phyloP scores from a whole-genome alignment of 192 early-diverging fungal genomes.

The Spizellomyces punctatus region DNA sequence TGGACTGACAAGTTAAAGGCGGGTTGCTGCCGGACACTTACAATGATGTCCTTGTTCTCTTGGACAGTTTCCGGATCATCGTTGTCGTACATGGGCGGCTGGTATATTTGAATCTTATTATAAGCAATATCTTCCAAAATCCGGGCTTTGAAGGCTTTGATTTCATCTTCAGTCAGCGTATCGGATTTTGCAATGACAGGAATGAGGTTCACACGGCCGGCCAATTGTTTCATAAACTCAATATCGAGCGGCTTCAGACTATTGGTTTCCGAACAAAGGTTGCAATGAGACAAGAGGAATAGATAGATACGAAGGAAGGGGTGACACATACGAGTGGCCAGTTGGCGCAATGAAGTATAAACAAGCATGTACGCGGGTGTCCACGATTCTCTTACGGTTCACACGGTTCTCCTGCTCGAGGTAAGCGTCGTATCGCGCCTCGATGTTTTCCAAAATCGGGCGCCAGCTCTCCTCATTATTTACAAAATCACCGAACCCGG shows the following conservation, averaged over 20 bases:
- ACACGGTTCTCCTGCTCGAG: slow-evolving; percentile 80
- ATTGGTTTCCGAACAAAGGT: background rate
- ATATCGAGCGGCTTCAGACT: slow-evolving; percentile 87
- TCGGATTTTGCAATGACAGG: slow-evolving; percentile 99
- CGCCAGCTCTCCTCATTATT: slow-evolving; percentile 80
- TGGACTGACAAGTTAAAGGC: background rate
- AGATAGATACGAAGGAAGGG: background rate
- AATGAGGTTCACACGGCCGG: slow-evolving; percentile 94
- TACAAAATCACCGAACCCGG: slow-evolving; percentile 74
- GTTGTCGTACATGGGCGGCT: slow-evolving; percentile 89
- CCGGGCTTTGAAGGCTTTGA: slow-evolving; percentile 85
- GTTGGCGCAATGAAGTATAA: slow-evolving; percentile 98
- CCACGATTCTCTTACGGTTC: slow-evolving; percentile 57
- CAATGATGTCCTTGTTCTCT: slow-evolving; percentile 94
- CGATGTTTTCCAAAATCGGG: slow-evolving; percentile 93
- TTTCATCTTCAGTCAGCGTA: slow-evolving; percentile 92
- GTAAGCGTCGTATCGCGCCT: slow-evolving; percentile 91
- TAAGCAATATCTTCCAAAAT: slow-evolving; percentile 91
- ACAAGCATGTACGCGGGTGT: slow-evolving; percentile 88
- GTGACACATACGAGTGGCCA: slow-evolving; percentile 68
- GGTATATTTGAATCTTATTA: slow-evolving; percentile 94
- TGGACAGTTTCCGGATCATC: slow-evolving; percentile 96
- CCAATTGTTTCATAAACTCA: slow-evolving; percentile 95
- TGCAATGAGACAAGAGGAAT: background rate
- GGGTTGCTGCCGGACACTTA: slow-evolving; percentile 24